Base-by-base conservation (phyloP, 768 basidiomycete species). In the Russula sp. region DNA sequence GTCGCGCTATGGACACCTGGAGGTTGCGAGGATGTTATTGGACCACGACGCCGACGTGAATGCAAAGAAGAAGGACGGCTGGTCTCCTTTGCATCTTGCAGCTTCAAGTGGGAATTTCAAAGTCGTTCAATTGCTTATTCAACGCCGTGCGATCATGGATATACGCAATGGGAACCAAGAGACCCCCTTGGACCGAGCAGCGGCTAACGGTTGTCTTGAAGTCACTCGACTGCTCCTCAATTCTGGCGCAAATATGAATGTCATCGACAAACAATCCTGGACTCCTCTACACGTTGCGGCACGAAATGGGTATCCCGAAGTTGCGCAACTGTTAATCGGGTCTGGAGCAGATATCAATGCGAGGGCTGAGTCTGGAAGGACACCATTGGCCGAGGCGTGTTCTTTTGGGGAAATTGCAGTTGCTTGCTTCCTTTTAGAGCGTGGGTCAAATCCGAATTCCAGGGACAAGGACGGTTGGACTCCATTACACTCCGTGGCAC, bases 11-110 rank as follows among this genome's bases (percentile, higher is more conserved):
- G 53, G 53, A 14, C 44, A 62, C 18, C 5, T 34, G 6, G 26
- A 48, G 2, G n/a, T 62, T 46, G 44, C 49, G 42, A 32, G 11
- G 24, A 14, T 59, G 5, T 48, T 64, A 36, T n/a, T 64, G 28
- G 40, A 53, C 10, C 49, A 22, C 20, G 38, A 42, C n/a, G 48
- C 18, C n/a, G 50, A 60, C 22, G 16, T 60, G 5, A 26, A 59
- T 20, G 13, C 20, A 18, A 40, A 18, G 30, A 46, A 58, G n/a
- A 44, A 30, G 13, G 63, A 59, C 22, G 56, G 10, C 5, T 58
- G 63, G 63, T 53, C 63, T 2, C n/a, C 57, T 9, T 32, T 64
- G 14, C 63, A 64, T 44, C 30, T 59, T 4, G 63, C 58, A 44
- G 13, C 52, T 1, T 30, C 40, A 7, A 64, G 52, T 28, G 56